phyloP scores from a whole-genome alignment of 371 early-diverging fungal genomes.

The Mucor mucedo region DNA sequence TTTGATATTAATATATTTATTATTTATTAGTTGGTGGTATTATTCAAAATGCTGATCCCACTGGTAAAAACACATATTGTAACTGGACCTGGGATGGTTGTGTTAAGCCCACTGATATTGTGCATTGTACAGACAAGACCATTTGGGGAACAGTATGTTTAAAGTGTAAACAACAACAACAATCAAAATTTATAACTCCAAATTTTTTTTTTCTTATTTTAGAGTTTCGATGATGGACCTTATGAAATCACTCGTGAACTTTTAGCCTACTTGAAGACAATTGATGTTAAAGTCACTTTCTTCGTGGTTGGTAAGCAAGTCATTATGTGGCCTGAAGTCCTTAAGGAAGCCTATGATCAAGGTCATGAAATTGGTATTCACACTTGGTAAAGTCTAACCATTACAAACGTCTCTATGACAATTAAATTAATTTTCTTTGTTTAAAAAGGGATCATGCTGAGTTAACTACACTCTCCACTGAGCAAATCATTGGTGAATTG shows the following conservation, averaged over 20 bases:
- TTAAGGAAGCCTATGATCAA: constrained; percentile 44
- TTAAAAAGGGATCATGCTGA: constrained; percentile 58
- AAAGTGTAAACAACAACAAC: not conserved
- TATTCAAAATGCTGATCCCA: constrained; percentile 34
- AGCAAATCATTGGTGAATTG: constrained; percentile 64
- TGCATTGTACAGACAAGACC: constrained; percentile 45
- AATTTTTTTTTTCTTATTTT: not conserved
- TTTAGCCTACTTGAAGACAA: constrained; percentile 37
- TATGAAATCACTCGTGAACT: constrained; percentile 38
- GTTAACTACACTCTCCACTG: constrained; percentile 62
- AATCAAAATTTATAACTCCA: not conserved
- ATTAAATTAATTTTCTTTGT: not conserved
- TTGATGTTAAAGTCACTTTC: constrained; percentile 53
- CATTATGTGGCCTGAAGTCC: constrained; percentile 45
- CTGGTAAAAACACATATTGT: constrained; percentile 45
- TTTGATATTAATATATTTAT: not conserved
- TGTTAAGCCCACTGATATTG: constrained; percentile 52
- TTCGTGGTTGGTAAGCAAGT: constrained; percentile 60
- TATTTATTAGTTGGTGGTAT: constrained; percentile 20
- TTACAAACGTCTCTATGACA: not conserved
- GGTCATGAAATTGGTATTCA: constrained; percentile 65
- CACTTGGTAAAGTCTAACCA: constrained; percentile 41
- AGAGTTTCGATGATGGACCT: constrained; percentile 53
- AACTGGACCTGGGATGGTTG: constrained; percentile 64
- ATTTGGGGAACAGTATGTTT: constrained; percentile 47